Conservation (phyloP, 1,284 basidiomycete genomes). For the Tilletia caries region DNA sequence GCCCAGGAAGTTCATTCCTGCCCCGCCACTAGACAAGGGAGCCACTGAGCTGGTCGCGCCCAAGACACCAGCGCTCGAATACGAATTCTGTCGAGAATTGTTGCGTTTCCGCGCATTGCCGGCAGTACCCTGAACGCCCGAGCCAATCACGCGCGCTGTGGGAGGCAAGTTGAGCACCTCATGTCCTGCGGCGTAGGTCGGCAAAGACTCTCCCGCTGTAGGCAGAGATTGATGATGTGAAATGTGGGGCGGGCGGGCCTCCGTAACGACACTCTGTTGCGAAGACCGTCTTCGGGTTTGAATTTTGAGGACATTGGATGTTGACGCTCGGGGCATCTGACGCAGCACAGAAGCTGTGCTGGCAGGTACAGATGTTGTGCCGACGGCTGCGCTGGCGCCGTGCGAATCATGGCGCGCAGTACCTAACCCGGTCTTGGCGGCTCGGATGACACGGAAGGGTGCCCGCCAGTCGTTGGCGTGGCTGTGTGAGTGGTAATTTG, state of each 20-base stretch:
- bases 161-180: constrained; percentile 5
- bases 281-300: not conserved
- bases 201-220: not conserved
- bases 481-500: constrained; percentile 44
- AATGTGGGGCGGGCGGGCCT: not conserved
- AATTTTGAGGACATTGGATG: not conserved
- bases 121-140: constrained; percentile 1
- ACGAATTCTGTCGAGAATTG: not conserved
- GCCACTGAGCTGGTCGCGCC: no score
- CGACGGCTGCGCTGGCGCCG: not conserved
- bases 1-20: no score
- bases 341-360: not conserved
- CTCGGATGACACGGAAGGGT: constrained; percentile 41
- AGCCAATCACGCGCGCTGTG: constrained; percentile 6
- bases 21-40: no score
- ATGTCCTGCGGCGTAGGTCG: not conserved
- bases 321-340: not conserved
- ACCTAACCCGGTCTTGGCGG: constrained; percentile 10
- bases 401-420: not conserved
- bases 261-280: not conserved
- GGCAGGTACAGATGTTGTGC: not conserved
- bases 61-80: not conserved
- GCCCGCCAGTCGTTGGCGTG: constrained; percentile 40
- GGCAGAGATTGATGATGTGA: not conserved
- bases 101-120: not conserved